Evolutionary conservation across 2,329 filamentous ascomycete species (phyloP).

Genomic region (Trichoderma koningiopsis): DNA sequence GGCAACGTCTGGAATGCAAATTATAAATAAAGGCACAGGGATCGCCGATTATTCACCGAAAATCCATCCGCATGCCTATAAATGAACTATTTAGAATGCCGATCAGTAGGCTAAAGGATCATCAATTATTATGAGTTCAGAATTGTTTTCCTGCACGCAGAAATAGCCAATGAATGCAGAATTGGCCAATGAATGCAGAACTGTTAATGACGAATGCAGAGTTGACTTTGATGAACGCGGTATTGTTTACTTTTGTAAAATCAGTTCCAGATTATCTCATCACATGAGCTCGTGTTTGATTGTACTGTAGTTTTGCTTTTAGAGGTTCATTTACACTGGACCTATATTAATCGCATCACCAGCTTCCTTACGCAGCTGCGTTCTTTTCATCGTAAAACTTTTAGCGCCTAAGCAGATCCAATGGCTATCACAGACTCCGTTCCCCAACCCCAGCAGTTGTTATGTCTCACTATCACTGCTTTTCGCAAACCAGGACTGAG

Average conservation of each 20-base stretch:
- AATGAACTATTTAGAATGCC: background rate
- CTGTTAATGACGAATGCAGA: background rate
- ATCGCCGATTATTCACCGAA: background rate
- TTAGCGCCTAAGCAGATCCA: background rate
- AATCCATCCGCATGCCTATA: background rate
- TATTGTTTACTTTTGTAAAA: background rate
- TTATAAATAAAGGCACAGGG: background rate
- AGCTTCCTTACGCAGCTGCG: background rate
- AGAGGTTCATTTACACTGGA: background rate
- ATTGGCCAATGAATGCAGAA: background rate
- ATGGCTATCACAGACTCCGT: conserved; percentile 3
- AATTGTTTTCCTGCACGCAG: background rate
- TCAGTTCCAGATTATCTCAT: background rate
- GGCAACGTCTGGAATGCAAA: background rate
- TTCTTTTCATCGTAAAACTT: background rate
- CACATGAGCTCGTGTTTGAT: background rate
- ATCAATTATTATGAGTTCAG: background rate
- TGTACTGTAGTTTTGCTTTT: background rate
- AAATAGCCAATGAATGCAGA: background rate
- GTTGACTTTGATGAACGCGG: background rate
- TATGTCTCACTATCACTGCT: conserved; percentile 26
- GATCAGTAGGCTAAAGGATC: background rate
- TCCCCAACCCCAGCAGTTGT: conserved; percentile 3
- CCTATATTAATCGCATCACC: background rate
- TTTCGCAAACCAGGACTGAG: conserved; percentile 24